Evolutionary conservation across 805 yeast species (phyloP).

Genomic region (Saturnispora gosingensis): DNA sequence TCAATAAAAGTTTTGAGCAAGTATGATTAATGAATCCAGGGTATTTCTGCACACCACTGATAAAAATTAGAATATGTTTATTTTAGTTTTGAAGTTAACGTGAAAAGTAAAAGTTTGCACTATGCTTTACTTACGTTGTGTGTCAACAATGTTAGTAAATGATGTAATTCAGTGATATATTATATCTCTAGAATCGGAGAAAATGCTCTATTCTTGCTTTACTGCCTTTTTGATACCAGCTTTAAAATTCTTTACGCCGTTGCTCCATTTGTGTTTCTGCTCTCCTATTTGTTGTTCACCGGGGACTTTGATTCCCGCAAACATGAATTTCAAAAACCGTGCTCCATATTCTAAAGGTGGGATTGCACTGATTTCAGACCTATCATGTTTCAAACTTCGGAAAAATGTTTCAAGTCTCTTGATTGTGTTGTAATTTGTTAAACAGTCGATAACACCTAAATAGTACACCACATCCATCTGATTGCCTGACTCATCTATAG

Average conservation of each 20-base stretch:
- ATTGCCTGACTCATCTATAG: constrained; percentile 54
- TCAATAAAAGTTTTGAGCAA: neutral
- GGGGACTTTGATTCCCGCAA: constrained; percentile 10
- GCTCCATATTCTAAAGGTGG: constrained; percentile 90
- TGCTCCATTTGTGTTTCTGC: neutral
- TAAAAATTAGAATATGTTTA: neutral
- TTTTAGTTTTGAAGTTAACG: neutral
- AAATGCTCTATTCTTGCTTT: neutral
- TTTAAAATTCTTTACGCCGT: neutral
- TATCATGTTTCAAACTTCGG: constrained; percentile 60
- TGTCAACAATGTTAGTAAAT: neutral
- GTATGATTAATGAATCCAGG: neutral
- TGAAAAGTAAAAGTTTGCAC: neutral
- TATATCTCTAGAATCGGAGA: neutral
- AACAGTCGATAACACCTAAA: constrained; percentile 88
- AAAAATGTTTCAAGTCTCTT: constrained; percentile 81
- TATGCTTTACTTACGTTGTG: neutral
- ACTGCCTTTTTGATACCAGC: neutral
- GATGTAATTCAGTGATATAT: neutral
- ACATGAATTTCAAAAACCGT: constrained; percentile 67
- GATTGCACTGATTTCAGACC: constrained; percentile 72
- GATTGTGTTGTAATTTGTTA: constrained; percentile 66
- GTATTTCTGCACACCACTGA: neutral
- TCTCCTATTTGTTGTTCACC: neutral
- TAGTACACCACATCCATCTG: constrained; percentile 69